Evolutionary conservation across 2,329 filamentous ascomycete species (phyloP).

Genomic region (Aureobasidium subglaciale): DNA sequence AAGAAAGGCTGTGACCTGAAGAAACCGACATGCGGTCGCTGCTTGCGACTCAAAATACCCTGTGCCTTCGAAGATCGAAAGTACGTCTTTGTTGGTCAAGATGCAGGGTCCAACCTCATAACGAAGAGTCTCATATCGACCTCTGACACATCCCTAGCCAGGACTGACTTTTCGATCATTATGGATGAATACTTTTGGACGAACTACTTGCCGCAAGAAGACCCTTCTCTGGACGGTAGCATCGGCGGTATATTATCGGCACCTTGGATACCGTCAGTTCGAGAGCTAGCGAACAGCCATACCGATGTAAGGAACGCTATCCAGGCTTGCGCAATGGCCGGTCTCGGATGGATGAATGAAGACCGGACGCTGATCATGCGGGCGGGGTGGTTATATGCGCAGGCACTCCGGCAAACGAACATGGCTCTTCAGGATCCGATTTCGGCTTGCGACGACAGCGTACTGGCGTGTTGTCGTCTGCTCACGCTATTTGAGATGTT

Average conservation of each 20-base stretch:
- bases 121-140: background rate
- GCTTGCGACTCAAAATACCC: background rate
- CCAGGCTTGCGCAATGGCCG: background rate
- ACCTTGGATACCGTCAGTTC: background rate
- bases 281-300: background rate
- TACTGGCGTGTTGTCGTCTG: background rate
- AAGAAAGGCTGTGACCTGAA: slow-evolving; percentile 3
- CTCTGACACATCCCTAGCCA: background rate
- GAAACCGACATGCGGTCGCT: background rate
- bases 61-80: background rate
- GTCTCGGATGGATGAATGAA: background rate
- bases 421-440: background rate
- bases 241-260: background rate
- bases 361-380: background rate
- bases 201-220: background rate
- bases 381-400: background rate
- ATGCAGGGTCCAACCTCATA: background rate
- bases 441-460: background rate
- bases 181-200: slow-evolving; percentile 2
- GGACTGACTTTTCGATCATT: background rate
- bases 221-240: background rate
- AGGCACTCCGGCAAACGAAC: background rate
- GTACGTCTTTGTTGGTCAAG: background rate
- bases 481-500: background rate
- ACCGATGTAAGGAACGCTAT: background rate